Conservation (phyloP, 208 protist genomes). For the Trypanosoma mega region DNA sequence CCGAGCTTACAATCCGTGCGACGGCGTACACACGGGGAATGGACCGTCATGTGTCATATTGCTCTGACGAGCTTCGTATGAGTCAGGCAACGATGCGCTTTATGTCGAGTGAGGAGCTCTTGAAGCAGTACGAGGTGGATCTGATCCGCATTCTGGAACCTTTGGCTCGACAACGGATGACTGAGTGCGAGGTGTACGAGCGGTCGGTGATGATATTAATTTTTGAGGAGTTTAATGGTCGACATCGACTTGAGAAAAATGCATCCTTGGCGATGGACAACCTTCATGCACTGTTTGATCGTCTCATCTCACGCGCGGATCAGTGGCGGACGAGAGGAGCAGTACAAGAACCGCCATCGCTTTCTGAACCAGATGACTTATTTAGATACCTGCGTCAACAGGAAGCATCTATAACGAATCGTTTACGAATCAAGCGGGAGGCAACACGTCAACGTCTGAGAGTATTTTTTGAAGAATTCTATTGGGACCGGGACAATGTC, state of each 20-base stretch:
- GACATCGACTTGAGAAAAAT: conserved; percentile 20
- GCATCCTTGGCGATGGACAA: conserved; percentile 8
- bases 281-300: conserved; percentile 25
- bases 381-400: conserved; percentile 33
- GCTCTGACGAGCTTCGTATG: conserved; percentile 29
- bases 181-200: conserved; percentile 14
- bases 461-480: conserved; percentile 33
- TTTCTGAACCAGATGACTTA: conserved; percentile 19
- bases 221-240: conserved; percentile 18
- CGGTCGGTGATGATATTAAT: conserved; percentile 13
- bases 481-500: conserved; percentile 36
- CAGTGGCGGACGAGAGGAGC: conserved; percentile 21
- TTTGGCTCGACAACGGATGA: conserved; percentile 20
- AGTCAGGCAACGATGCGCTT: conserved; percentile 30
- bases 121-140: conserved; percentile 2
- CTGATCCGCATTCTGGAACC: conserved; percentile 39
- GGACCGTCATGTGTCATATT: conserved; percentile 23
- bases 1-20: conserved; percentile 33
- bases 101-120: conserved; percentile 30
- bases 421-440: conserved; percentile 8
- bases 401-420: conserved; percentile 3
- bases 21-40: conserved; percentile 23
- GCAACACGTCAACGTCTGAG: conserved; percentile 20
- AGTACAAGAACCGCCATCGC: conserved; percentile 1
- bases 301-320: conserved; percentile 27